A percentile compares a stretch with the other conserved stretches of the same genome.
Evolutionary conservation across 208 protist species (phyloP).

Genomic region (Crithidia fasciculata): DNA sequence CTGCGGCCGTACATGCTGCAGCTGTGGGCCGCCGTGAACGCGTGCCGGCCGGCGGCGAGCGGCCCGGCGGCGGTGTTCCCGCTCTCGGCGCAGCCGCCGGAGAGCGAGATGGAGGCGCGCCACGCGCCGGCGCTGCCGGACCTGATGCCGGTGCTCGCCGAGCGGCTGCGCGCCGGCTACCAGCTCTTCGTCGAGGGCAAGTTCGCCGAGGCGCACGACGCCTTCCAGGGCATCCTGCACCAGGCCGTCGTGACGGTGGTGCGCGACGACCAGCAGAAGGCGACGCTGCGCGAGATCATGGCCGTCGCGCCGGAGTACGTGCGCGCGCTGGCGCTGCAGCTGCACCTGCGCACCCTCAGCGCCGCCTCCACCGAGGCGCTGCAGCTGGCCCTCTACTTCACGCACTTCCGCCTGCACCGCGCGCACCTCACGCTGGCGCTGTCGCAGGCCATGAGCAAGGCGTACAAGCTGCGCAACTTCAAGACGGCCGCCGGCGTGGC

Average conservation of each 20-base stretch:
- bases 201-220: slow-evolving; percentile 87
- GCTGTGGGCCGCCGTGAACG: slow-evolving; percentile 79
- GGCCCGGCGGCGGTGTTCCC: slow-evolving; percentile 47
- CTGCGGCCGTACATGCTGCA: slow-evolving; percentile 90
- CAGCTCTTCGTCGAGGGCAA: slow-evolving; percentile 88
- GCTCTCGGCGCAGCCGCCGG: slow-evolving; percentile 44
- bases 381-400: slow-evolving; percentile 98
- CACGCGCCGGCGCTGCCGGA: slow-evolving; percentile 54
- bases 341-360: slow-evolving; percentile 69
- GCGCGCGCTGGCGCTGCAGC: slow-evolving; percentile 78
- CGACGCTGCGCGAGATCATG: slow-evolving; percentile 60
- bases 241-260: slow-evolving; percentile 84
- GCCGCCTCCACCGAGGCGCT: slow-evolving; percentile 52
- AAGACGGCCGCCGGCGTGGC: slow-evolving; percentile 91
- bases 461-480: slow-evolving; percentile 94
- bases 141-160: slow-evolving; percentile 76
- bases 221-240: slow-evolving; percentile 89
- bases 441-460: slow-evolving; percentile 93
- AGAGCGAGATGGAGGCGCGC: slow-evolving; percentile 43
- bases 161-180: slow-evolving; percentile 77
- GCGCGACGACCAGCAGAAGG: slow-evolving; percentile 55
- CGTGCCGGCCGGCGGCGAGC: slow-evolving; percentile 44
- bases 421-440: slow-evolving; percentile 92
- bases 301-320: slow-evolving; percentile 72
- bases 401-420: slow-evolving; percentile 95